phyloP scores from a whole-genome alignment of 495 filamentous ascomycete genomes.

The Podospora didyma region DNA sequence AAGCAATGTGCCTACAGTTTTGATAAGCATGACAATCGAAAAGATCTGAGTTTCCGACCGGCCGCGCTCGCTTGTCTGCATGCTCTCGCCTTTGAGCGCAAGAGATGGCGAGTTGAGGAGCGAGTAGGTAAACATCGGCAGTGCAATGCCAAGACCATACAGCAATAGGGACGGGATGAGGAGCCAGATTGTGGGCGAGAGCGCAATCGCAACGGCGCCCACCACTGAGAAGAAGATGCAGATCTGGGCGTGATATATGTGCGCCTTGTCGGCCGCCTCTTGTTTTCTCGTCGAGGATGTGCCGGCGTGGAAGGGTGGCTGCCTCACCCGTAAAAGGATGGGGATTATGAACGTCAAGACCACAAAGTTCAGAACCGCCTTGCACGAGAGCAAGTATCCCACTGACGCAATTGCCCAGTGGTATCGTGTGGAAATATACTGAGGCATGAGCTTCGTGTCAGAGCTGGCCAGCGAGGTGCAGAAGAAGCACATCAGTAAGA shows the following conservation, averaged over 20 bases:
- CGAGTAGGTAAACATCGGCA: constrained; percentile 42
- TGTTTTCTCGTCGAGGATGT: not conserved
- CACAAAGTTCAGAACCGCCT: constrained; percentile 41
- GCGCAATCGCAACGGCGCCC: constrained; percentile 35
- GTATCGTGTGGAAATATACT: constrained; percentile 43
- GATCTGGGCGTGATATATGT: constrained; percentile 26
- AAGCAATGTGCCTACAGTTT: constrained; percentile 37
- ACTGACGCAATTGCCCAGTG: constrained; percentile 36
- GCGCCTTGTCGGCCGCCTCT: constrained; percentile 21
- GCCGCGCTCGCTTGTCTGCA: not conserved
- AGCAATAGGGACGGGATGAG: constrained; percentile 36
- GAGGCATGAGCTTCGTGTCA: constrained; percentile 42
- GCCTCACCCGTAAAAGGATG: constrained; percentile 16
- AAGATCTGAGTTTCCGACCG: constrained; percentile 33
- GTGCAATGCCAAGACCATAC: constrained; percentile 40
- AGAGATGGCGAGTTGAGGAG: constrained; percentile 32
- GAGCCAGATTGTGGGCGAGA: constrained; percentile 27
- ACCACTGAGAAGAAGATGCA: constrained; percentile 37
- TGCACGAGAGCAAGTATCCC: constrained; percentile 41
- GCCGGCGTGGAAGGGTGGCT: not conserved
- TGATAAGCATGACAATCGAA: constrained; percentile 44
- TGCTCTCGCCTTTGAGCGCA: not conserved
- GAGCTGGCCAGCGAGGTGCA: constrained; percentile 43
- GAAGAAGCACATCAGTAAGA: constrained; percentile 37
- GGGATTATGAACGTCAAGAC: constrained; percentile 36